Conservation (phyloP, 1,284 basidiomycete genomes). For the Psilocybe mexicana region DNA sequence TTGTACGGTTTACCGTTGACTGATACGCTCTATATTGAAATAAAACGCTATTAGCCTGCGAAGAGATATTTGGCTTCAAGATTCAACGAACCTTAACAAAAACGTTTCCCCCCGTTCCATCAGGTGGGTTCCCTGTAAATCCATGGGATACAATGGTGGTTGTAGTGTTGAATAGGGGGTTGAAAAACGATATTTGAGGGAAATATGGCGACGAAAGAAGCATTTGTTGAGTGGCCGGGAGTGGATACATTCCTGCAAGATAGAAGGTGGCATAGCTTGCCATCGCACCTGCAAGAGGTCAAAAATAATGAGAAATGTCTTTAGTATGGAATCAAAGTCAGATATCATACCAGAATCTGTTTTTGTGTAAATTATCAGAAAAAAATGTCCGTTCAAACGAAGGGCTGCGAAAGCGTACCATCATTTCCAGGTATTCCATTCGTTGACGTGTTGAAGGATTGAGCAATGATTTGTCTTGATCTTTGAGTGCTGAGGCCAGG, state of each 20-base stretch:
- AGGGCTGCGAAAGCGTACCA: slow-evolving; percentile 34
- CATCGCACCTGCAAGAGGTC: slow-evolving; percentile 53
- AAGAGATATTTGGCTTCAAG: background rate
- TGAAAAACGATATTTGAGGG: slow-evolving; percentile 57
- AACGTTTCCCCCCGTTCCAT: slow-evolving; percentile 52
- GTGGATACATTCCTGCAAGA: slow-evolving; percentile 59
- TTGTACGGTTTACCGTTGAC: slow-evolving; percentile 57
- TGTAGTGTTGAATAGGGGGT: slow-evolving; percentile 55
- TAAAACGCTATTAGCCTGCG: background rate
- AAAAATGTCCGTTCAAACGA: slow-evolving; percentile 1
- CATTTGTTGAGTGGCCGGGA: slow-evolving; percentile 60
- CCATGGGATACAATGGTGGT: slow-evolving; percentile 54
- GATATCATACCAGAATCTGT: slow-evolving; percentile 19
- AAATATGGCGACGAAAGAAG: slow-evolving; percentile 66
- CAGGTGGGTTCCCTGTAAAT: slow-evolving; percentile 52
- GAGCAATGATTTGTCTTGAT: slow-evolving; percentile 53
- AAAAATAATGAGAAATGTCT: background rate
- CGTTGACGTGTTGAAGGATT: slow-evolving; percentile 55
- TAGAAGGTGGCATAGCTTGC: slow-evolving; percentile 65
- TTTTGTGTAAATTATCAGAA: background rate
- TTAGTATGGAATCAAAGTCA: background rate
- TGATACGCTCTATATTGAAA: slow-evolving; percentile 45
- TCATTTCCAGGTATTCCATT: slow-evolving; percentile 64
- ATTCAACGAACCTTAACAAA: slow-evolving; percentile 48
- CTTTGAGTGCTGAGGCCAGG: slow-evolving; percentile 58